These are phyloP conservation scores for Dichotomopilus funicola DNA, from an alignment of 2,329 filamentous ascomycete species.

Conservation along the genomic window DNA sequence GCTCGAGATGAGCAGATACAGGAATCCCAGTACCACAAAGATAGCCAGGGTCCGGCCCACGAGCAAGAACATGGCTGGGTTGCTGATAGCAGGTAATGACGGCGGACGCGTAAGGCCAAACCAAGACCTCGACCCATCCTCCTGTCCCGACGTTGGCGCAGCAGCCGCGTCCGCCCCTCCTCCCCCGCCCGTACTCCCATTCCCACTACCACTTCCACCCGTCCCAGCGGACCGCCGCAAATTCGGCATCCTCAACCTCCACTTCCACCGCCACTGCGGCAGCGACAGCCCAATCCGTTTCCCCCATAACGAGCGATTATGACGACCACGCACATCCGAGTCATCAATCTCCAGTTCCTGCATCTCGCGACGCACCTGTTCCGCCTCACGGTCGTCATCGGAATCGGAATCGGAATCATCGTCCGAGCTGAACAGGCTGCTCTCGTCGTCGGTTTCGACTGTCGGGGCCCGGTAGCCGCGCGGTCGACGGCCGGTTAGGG, in stretches of 20 bases:
- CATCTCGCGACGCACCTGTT: conserved; percentile 71
- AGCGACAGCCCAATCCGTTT: conserved; percentile 50
- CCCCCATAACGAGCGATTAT: conserved; percentile 41
- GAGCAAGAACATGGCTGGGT: conserved; percentile 43
- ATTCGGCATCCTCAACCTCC: conserved; percentile 46
- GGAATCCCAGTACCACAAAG: conserved; percentile 64
- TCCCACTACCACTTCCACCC: conserved; percentile 30
- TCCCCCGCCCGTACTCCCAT: conserved; percentile 29
- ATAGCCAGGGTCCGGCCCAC: conserved; percentile 69
- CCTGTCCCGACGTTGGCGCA: background rate
- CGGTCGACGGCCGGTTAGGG: conserved; percentile 33
- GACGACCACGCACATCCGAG: conserved; percentile 37
- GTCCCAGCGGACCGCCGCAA: conserved; percentile 21
- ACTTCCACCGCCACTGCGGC: conserved; percentile 49
- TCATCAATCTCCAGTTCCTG: conserved; percentile 86
- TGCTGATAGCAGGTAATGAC: conserved; percentile 35
- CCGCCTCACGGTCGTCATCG: conserved; percentile 47
- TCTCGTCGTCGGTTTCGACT: conserved; percentile 67
- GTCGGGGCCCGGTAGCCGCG: conserved; percentile 71
- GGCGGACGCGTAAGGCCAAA: background rate
- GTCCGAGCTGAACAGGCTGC: conserved; percentile 43
- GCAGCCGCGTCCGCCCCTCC: conserved; percentile 21
- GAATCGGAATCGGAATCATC: conserved; percentile 40
- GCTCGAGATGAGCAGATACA: conserved; percentile 81
- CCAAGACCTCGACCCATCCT: background rate